Base-by-base conservation (phyloP, 2,329 filamentous ascomycete genomes). In the Fusarium lyarnte region DNA sequence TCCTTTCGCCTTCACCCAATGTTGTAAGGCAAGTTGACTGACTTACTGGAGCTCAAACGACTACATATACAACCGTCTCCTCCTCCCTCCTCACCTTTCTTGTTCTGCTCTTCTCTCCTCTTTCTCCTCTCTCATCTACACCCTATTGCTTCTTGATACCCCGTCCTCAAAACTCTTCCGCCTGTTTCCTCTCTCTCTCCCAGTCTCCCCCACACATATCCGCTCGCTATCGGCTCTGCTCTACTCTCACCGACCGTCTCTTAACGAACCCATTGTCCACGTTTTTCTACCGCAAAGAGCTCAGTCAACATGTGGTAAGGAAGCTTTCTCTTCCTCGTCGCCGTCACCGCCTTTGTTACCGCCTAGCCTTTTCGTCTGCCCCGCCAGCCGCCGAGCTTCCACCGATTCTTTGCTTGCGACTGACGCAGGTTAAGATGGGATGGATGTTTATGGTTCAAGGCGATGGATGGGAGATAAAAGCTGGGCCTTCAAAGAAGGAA, bases 251-350 rank as follows among this genome's bases (percentile, higher is more conserved):
- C 73, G 65, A 74, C 67, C 67, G 63, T 60, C 64, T 58, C 66
- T 54, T 38, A 65, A 46, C 70, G 66, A 73, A 69, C 65, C 58
- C 52, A 65, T 65, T 70, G 49, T 58, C 55, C 49, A 66, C 70
- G 54, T 67, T 63, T 66, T 58, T 54, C 47, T 54, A 53, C 55
- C 58, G 46, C 52, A 69, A 70, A 72, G 60, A 71, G 57, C 61
- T 73, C 76, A 74, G 74, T 73, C 72, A 78, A 70, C 59, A 78
- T 78, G 76, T 78, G 76, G 76, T 78, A 78, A 76, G 76, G 57
- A 61, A 71, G 57, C 63, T 59, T 53, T 47, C 49, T 53, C 52
- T 31, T 41, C 42, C 42, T 58, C 61, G 62, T 70, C 73, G 73
- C 69, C 71, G 62, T 70, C 73, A 74, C 69, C 71, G 71, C 70